Evolutionary conservation across 768 basidiomycete genomes (phyloP), one percentile per base, ranked within the genome.

Genomic region (Hypsizygus marmoreus): DNA sequence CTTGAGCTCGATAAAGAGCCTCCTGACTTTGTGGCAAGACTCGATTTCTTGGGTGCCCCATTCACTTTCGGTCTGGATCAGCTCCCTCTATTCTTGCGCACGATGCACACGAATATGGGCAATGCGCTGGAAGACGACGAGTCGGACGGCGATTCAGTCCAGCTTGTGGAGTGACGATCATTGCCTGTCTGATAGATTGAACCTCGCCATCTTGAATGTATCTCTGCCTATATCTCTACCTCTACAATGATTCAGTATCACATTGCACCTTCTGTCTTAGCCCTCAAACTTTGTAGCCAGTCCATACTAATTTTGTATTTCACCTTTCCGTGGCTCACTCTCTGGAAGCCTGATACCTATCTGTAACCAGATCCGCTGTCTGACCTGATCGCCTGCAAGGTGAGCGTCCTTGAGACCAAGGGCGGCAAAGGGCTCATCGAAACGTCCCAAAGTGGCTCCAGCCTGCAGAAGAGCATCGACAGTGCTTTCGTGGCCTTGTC

Each of bases 11-110:
- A 89, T 41, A 79, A 79, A 44, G 86, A 89, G 59, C 45, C 69
- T 0, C 53, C 59, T 4, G 76, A 81, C 7, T 82, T 84, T 58
- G 72, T 78, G n/a, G 65, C 77, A 26, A 71, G 70, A 20, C 63
- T 93, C 16, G 77, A 75, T 14, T 91, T 85, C 61, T 69, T 93
- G 47, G 71, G 66, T 26, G 70, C 70, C 1, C 63, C 79, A 1
- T 92, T 93, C 62, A 81, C 84, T 8, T 92, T 92, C 59, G 70
- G 75, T 44, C 73, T 76, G 26, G 69, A 74, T 9, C 90, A 92
- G 64, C 72, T 87, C 48, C 73, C 79, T 2, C 64, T 86, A 10
- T 90, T 91, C 67, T 63, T 87, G 19, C 73, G 75, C 57, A 84
- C 84, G 12, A 65, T 90, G 28, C 72, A 76, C 40, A 76, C 80